A percentile compares a stretch with the other conserved stretches of the same genome.
These are phyloP conservation scores for Murraya paniculata DNA, from an alignment of 345 rosid genomes.

Conservation along the genomic window DNA sequence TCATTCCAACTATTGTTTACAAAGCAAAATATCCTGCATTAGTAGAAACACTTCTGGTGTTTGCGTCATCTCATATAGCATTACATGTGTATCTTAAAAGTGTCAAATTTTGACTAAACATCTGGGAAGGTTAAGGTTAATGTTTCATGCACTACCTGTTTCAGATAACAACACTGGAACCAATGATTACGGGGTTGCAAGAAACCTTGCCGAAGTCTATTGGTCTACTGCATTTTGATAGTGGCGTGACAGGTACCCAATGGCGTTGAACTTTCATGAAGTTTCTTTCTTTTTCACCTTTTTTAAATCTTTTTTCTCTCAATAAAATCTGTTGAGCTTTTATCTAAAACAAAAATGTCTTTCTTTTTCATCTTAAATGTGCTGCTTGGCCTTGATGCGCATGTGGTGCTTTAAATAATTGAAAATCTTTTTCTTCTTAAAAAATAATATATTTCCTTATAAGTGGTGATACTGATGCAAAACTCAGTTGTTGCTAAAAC, in stretches of 20 bases:
- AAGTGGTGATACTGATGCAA: neutral
- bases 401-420: neutral
- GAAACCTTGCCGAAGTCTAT: slow-evolving; percentile 91
- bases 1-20: too few species aligned
- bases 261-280: neutral
- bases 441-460: neutral
- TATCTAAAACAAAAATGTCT: too few species aligned
- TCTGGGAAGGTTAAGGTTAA: slow-evolving; percentile 16
- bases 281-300: neutral
- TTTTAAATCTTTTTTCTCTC: too few species aligned
- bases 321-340: too few species aligned
- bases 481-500: neutral
- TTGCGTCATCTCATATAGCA: neutral
- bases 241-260: slow-evolving; percentile 77
- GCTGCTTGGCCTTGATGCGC: neutral
- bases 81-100: neutral
- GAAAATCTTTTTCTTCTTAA: slow-evolving; percentile 5
- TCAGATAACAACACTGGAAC: slow-evolving; percentile 80
- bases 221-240: slow-evolving; percentile 94
- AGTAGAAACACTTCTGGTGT: neutral
- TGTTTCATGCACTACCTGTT: slow-evolving; percentile 17
- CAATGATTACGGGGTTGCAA: slow-evolving; percentile 86
- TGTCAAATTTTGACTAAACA: neutral
- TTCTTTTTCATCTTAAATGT: neutral
- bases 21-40: neutral